These are phyloP conservation scores for Talaromyces adpressus DNA, from an alignment of 495 filamentous ascomycete species.

Conservation along the genomic window DNA sequence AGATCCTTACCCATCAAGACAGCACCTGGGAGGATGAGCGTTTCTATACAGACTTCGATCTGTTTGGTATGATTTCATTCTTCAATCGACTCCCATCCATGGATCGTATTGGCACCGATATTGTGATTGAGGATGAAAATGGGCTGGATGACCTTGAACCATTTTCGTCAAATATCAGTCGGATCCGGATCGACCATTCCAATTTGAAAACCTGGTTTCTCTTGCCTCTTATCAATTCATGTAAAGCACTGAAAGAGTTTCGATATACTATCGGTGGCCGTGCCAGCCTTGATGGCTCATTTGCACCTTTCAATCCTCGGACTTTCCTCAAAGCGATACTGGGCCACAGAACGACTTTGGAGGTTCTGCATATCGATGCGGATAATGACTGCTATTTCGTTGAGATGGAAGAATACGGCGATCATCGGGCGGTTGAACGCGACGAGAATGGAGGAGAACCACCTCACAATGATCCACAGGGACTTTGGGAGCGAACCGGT, in stretches of 20 bases:
- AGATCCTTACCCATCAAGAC: conserved; percentile 11
- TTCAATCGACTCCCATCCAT: conserved; percentile 18
- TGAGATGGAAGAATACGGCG: background rate
- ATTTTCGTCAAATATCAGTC: conserved; percentile 15
- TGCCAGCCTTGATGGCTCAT: conserved; percentile 2
- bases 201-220: conserved; percentile 9
- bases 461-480: background rate
- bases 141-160: background rate
- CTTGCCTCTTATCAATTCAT: conserved; percentile 11
- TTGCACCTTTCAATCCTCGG: conserved; percentile 12
- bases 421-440: background rate
- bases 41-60: conserved; percentile 13
- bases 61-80: conserved; percentile 6
- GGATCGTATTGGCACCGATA: conserved; percentile 13
- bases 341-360: conserved; percentile 18
- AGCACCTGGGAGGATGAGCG: conserved; percentile 8
- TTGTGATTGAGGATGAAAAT: conserved; percentile 7
- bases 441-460: background rate
- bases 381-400: conserved; percentile 5
- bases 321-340: conserved; percentile 17
- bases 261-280: conserved; percentile 19
- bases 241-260: conserved; percentile 16
- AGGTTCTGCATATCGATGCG: conserved; percentile 19
- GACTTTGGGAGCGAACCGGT: conserved; percentile 9
- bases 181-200: conserved; percentile 15